Conservation (phyloP, 306 rosid genomes). For the Castanea sativa region DNA sequence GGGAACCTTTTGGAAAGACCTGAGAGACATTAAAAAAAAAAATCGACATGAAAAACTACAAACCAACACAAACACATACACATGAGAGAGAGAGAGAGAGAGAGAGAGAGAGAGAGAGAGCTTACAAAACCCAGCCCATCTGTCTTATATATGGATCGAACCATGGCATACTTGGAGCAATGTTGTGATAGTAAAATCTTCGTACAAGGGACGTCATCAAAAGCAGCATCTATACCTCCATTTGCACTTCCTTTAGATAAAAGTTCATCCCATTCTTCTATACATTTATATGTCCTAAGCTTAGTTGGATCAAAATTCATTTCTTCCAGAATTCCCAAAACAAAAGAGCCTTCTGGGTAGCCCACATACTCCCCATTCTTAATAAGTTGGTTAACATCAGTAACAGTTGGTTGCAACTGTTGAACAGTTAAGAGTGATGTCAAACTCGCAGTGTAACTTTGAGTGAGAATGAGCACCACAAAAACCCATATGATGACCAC, state of each 20-base stretch:
- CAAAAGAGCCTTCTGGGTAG: conserved; percentile 12
- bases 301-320: conserved; percentile 23
- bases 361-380: conserved; percentile 25
- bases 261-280: conserved; percentile 20
- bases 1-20: conserved; percentile 46
- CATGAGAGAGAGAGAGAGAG: no score
- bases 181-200: conserved; percentile 25
- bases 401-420: conserved; percentile 29
- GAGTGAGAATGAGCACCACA: conserved; percentile 33
- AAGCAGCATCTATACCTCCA: conserved; percentile 44
- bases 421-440: conserved; percentile 32
- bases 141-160: conserved; percentile 27
- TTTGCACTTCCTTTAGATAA: conserved; percentile 23
- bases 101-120: background rate
- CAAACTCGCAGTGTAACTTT: conserved; percentile 45
- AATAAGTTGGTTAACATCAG: conserved; percentile 19
- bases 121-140: conserved; percentile 51
- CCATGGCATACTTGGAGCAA: conserved; percentile 38
- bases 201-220: conserved; percentile 35
- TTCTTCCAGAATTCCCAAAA: background rate
- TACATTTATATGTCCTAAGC: background rate
- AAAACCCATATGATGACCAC: conserved; percentile 39
- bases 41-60: background rate
- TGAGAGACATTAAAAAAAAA: background rate
- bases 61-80: background rate